Base-by-base conservation (phyloP, 805 yeast genomes). In the Pichia paraexigua region DNA sequence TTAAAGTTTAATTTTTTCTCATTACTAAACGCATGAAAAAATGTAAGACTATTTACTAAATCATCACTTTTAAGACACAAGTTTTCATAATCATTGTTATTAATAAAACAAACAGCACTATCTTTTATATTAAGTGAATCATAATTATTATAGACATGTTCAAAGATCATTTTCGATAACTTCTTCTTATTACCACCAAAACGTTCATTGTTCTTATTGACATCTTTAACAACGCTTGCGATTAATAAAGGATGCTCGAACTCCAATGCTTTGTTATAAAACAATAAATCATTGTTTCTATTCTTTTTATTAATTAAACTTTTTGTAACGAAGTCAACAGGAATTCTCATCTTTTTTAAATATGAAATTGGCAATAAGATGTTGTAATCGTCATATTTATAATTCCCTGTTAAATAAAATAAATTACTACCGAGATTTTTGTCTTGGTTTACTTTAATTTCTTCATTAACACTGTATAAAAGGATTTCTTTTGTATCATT, bases 81-180 rank as follows among this genome's bases (percentile, higher is more conserved):
- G 43, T 78, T 48, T 12, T 28, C 28, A 18, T 28, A 2, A 20
- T 10, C 45, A 5, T n/a, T 66, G 17, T 56, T 46, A 47, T 67
- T 66, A 5, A 72, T 61, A 3, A 76, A 71, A 53, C 82, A 78
- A 53, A 74, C 74, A 1, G 64, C 63, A 0, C 79, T 75, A 45
- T 70, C 69, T 2, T 75, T 54, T 35, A 77, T 61, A 40, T 28
- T 64, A 63, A 17, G 61, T 60, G 47, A 68, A 63, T 15, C 65
- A 61, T 18, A 77, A 13, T 60, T 62, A 25, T 59, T 57, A 0
- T 78, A 75, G 58, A 77, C 66, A 1, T 57, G 52, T 53, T 76
- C 79, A 58, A 76, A 74, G 47, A 73, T 69, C 12, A 50, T 45
- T 24, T 57, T 57, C 11, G 45, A 57, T 44, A 44, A 21, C 25